Base-by-base conservation (phyloP, 2,329 filamentous ascomycete species). In the Bipolaris sorokiniana region DNA sequence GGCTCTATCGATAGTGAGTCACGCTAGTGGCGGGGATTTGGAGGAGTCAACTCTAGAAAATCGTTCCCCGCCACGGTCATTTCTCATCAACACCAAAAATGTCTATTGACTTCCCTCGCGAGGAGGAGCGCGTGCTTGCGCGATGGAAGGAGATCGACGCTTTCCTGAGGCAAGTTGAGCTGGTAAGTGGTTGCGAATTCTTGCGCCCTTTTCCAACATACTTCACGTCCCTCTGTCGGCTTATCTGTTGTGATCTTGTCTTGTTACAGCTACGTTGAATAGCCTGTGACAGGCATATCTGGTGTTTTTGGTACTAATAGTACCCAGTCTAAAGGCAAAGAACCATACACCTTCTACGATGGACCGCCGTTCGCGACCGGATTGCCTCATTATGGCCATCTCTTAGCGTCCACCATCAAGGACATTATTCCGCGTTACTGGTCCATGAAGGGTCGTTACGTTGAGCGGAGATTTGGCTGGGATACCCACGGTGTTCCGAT, bases 371-470 rank as follows among this genome's bases (percentile, higher is more conserved):
- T 83, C 65, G 79, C 80, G 18, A 82, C 80, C 6, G 85, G 85
- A 36, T 81, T 86, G 58, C 86, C 86, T 40, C 88, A 90, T 75
- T 88, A 90, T 69, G 86, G 88, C 55, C 92, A 96, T 78, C 80
- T 96, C 51, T 83, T 96, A 65, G 90, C 94, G 36, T 96, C 92
- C 18, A 97, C 93, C 48, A 97, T 97, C 81, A 97, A 98, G 79
- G 94, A 97, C 77, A 95, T 97, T 59, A 96, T 98, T 65, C 92
- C 94, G 7, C 84, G 94, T 67, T 98, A 97, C 78, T 97, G 93
- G 92, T 92, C 92, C 49, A 97, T 97, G 93, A 96, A 96, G 76
- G 94, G 94, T 15, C 91, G 88, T 74, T 90, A 96, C 80, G 93
- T 97, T 50, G 91, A 95, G 81, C 86, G 94, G 64, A 86, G 93